Base-by-base conservation (phyloP, 1,139 yeast genomes). In the Hyphopichia khmerensis region DNA sequence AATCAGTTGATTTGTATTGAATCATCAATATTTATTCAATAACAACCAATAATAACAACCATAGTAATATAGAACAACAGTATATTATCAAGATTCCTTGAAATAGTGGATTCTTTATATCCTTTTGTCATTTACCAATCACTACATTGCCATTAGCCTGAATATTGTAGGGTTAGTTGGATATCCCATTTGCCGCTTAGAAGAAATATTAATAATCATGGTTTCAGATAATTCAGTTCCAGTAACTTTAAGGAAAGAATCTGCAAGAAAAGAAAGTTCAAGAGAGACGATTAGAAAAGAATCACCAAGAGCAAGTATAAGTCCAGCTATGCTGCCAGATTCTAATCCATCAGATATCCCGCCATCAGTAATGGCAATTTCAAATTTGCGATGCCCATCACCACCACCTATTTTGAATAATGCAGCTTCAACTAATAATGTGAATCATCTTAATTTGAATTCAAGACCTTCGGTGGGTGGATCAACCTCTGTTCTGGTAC, bases 341-440 rank as follows among this genome's bases (percentile, higher is more conserved):
- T 21, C 24, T 8, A 21, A 47, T 26, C 41, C 49, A 16, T 44
- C 46, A 17, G 70, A 64, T 13, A 54, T 67, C 35, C 73, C 74
- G 10, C 72, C 73, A 1, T 66, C 72, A 15, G 71, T 69, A 7
- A 55, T 79, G 59, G 85, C 87, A 2, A 65, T 80, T 38, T 78
- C 86, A 9, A 78, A 72, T 52, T 58, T 80, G 41, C 68, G 84
- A 45, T 79, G 85, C 51, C 86, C 87, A 2, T 81, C 87, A 3
- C 87, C 87, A 16, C 86, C 87, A 1, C 87, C 87, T 2, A 81
- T 82, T 41, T 62, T 80, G 40, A 77, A 77, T 50, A 76, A 60
- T 38, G 42, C 36, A 4, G 4, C 13, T 21, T 17, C 34, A 32
- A 32, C 21, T 13, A 32, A 9, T 7, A 32, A 32, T 16, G 23